Evolutionary conservation across 2,329 filamentous ascomycete genomes (phyloP), one percentile per base, ranked within the genome.

Genomic region (Pestalotiopsis sp.): DNA sequence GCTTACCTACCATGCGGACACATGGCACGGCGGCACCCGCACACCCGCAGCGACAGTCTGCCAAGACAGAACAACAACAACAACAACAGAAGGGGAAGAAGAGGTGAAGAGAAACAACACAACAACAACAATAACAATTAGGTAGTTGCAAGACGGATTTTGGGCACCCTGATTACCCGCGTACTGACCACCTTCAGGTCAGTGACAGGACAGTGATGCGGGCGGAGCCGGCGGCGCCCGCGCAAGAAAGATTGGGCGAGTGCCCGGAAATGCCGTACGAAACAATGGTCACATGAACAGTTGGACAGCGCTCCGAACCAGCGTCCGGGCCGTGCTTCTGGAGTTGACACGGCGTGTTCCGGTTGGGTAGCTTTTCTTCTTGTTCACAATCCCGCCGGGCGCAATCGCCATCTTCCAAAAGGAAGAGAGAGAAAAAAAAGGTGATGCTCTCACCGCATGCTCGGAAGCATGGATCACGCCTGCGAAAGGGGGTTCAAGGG

Each of bases 251-350:
- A 58, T 26, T 58, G 22, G 26, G 22, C 56, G 24, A 26, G 38
- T 11, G 20, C 17, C 26, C 58, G 35, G 58, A 61, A 39, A 61
- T 61, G 58, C 58, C 58, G 58, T 39, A n/a, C 17, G 17, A 52
- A 38, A 11, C 17, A n/a, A 38, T 35, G 24, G 22, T 35, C 24
- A 61, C 24, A 39, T 61, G 58, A 38, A 26, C 26, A 39, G 17
- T 38, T 35, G 35, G 58, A 35, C 26, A 61, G 44, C 44, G 30
- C 30, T 61, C 58, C 58, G n/a, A 61, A 38, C 58, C 58, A 61
- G 58, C 30, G n/a, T 39, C 58, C 58, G 58, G 58, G 58, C 58
- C 58, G 58, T 61, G 58, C 58, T 61, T 52, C 58, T 39, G n/a
- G 58, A 38, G 24, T 13, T 61, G 58, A 26, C 14, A 39, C 24